Evolutionary conservation across 345 rosid species (phyloP).

Genomic region (Lumnitzera littorea): DNA sequence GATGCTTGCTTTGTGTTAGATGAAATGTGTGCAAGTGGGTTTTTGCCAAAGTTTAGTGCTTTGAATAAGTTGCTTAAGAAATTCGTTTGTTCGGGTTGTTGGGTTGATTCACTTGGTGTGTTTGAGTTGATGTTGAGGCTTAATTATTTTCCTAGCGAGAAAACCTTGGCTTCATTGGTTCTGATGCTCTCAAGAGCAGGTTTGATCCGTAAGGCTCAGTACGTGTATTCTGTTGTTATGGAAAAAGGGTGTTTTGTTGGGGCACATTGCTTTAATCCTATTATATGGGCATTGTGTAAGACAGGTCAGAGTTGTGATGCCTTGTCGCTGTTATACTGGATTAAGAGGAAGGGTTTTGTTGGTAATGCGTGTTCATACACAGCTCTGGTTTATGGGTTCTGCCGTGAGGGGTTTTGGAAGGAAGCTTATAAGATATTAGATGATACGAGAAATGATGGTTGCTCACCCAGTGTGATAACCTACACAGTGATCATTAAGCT

Average conservation of each 20-base stretch:
- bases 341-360: conserved; percentile 29
- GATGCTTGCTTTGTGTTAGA: conserved; percentile 15
- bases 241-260: conserved; percentile 15
- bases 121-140: conserved; percentile 23
- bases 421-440: conserved; percentile 18
- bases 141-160: conserved; percentile 19
- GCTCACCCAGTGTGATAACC: conserved; percentile 25
- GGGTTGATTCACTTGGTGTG: conserved; percentile 16
- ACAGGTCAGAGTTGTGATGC: conserved; percentile 19
- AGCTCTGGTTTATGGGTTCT: conserved; percentile 35
- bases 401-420: conserved; percentile 21
- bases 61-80: conserved; percentile 20
- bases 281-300: conserved; percentile 34
- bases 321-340: conserved; percentile 16
- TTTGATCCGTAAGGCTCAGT: conserved; percentile 18
- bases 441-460: conserved; percentile 22
- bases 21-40: conserved; percentile 21
- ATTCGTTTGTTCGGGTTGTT: conserved; percentile 9
- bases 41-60: conserved; percentile 21
- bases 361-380: conserved; percentile 28
- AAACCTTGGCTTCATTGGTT: conserved; percentile 14
- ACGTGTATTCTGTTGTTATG: conserved; percentile 13
- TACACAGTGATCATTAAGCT: conserved; percentile 29
- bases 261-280: conserved; percentile 21
- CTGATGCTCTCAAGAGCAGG: conserved; percentile 19